Conservation (phyloP, 2,329 filamentous ascomycete genomes). For the Beauveria sp. region DNA sequence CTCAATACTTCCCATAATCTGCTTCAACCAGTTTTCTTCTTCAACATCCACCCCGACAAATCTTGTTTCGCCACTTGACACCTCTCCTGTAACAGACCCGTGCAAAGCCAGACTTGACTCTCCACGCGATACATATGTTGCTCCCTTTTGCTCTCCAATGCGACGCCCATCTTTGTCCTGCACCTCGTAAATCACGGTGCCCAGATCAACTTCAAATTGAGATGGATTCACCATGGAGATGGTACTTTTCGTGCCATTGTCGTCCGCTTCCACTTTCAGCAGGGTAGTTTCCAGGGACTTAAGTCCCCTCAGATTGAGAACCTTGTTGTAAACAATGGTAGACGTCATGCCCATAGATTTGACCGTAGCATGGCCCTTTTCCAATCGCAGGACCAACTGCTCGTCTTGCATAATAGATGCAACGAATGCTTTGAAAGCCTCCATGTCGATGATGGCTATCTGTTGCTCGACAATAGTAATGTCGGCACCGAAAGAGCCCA, state of each 20-base stretch:
- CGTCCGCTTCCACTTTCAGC: not conserved
- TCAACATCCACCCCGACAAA: conserved; percentile 6
- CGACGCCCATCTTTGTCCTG: not conserved
- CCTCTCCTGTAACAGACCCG: not conserved
- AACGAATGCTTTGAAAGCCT: conserved; percentile 3
- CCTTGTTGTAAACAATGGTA: conserved; percentile 2
- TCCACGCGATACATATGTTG: not conserved
- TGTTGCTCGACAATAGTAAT: conserved; percentile 1
- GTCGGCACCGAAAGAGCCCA: conserved; percentile 6
- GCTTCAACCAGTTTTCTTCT: conserved; percentile 5
- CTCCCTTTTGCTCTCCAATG: conserved; percentile 2
- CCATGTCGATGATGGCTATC: conserved; percentile 4
- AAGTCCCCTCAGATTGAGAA: not conserved
- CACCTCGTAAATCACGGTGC: conserved; percentile 4
- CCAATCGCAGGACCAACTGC: not conserved
- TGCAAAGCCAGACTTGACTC: not conserved
- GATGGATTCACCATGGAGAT: conserved; percentile 1
- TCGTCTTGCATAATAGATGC: conserved; percentile 3
- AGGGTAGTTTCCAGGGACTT: not conserved
- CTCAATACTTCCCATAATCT: not conserved
- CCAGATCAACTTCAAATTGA: conserved; percentile 8
- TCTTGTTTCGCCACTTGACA: not conserved
- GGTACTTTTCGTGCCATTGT: not conserved
- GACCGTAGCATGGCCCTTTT: conserved; percentile 4
- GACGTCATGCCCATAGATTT: conserved; percentile 8